These are phyloP conservation scores for Tricholoma saponaceum DNA, from an alignment of 768 basidiomycete species.

Conservation along the genomic window DNA sequence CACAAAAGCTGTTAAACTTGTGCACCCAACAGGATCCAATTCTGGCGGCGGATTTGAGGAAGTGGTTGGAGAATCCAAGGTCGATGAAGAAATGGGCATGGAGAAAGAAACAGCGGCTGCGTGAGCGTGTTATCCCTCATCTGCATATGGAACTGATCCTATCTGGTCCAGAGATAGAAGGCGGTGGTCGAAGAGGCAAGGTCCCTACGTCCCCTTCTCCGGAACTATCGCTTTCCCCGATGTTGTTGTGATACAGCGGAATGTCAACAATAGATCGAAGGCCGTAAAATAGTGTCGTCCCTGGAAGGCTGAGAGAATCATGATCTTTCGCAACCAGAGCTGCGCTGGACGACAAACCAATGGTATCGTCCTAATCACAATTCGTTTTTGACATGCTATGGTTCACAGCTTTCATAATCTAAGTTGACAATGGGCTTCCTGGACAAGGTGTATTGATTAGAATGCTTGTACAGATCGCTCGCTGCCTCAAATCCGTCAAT, in stretches of 20 bases:
- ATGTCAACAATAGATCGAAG: neutral
- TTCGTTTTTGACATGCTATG: neutral
- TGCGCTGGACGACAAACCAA: neutral
- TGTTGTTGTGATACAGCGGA: neutral
- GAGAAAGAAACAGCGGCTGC: constrained; percentile 33
- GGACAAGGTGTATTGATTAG: neutral
- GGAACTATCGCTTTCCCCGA: neutral
- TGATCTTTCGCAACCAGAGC: neutral
- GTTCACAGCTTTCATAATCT: neutral
- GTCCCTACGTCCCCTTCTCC: neutral
- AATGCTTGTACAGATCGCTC: neutral
- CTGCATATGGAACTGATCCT: neutral
- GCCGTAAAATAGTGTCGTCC: neutral
- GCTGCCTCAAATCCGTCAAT: neutral
- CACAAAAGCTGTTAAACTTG: constrained; percentile 23
- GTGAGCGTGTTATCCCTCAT: constrained; percentile 20
- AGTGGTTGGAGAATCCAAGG: constrained; percentile 26
- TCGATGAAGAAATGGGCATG: constrained; percentile 37
- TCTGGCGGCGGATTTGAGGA: constrained; percentile 23
- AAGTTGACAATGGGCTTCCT: neutral
- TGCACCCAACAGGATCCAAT: constrained; percentile 22
- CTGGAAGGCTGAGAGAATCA: neutral
- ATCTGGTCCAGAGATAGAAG: neutral
- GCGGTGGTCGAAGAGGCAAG: neutral
- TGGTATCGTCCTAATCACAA: neutral